Percentiles rank a stretch among this genome's conserved stretches.
These are phyloP conservation scores for Epichloe bromicola DNA, from an alignment of 2,329 filamentous ascomycete species.

Conservation along the genomic window DNA sequence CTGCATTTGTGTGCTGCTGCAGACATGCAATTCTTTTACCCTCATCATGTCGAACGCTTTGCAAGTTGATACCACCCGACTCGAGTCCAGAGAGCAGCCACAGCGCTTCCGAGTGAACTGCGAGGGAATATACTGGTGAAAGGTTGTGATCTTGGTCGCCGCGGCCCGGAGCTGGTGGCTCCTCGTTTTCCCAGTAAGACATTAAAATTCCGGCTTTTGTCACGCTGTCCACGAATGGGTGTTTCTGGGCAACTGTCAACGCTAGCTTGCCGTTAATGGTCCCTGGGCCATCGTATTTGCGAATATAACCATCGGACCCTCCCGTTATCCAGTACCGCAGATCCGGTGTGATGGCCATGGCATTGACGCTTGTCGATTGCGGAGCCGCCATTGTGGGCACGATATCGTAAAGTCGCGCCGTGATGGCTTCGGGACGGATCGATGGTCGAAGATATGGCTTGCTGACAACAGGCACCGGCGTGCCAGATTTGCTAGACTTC, in stretches of 20 bases:
- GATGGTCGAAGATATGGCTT: slow-evolving; percentile 33
- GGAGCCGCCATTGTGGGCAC: slow-evolving; percentile 94
- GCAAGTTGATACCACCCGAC: slow-evolving; percentile 82
- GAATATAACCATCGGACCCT: slow-evolving; percentile 86
- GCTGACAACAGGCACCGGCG: slow-evolving; percentile 12
- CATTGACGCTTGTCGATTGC: slow-evolving; percentile 90
- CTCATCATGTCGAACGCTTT: slow-evolving; percentile 87
- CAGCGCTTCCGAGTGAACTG: slow-evolving; percentile 75
- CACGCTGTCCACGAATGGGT: slow-evolving; percentile 95
- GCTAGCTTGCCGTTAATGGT: slow-evolving; percentile 92
- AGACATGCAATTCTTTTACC: slow-evolving; percentile 77
- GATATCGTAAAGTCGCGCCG: slow-evolving; percentile 78
- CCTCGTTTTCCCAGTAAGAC: slow-evolving; percentile 98
- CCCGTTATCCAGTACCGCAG: slow-evolving; percentile 92
- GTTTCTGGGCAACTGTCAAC: slow-evolving; percentile 85
- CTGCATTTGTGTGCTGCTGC: slow-evolving; percentile 76
- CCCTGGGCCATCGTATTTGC: slow-evolving; percentile 90
- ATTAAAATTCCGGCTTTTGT: slow-evolving; percentile 88
- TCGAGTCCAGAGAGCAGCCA: slow-evolving; percentile 89
- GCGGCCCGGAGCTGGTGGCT: slow-evolving; percentile 37
- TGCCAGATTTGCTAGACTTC: slow-evolving; percentile 15
- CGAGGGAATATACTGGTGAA: slow-evolving; percentile 91
- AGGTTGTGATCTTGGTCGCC: slow-evolving; percentile 47
- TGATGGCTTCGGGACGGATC: slow-evolving; percentile 66
- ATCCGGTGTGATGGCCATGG: slow-evolving; percentile 81